phyloP scores from a whole-genome alignment of 768 basidiomycete genomes.

The Boletus reticuloceps region DNA sequence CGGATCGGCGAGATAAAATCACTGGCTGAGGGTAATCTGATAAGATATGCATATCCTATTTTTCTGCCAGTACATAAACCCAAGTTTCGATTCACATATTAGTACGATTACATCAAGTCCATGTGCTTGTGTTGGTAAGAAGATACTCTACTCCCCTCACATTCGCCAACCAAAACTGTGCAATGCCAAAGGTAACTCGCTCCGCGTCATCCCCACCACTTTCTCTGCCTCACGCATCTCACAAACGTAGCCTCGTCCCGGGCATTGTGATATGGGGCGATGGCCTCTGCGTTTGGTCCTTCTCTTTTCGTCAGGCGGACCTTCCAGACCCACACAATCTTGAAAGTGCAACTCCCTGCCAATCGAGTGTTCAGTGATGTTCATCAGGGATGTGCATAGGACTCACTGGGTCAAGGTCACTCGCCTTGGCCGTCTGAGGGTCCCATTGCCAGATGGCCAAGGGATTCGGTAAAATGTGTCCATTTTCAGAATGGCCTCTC shows the following conservation, averaged over 20 bases:
- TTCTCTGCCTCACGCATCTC: background rate
- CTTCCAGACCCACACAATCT: background rate
- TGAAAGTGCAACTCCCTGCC: background rate
- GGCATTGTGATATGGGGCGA: background rate
- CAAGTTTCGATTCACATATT: no score
- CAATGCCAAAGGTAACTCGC: background rate
- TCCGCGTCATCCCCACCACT: background rate
- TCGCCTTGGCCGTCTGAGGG: background rate
- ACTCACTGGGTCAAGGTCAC: background rate
- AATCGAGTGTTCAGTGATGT: background rate
- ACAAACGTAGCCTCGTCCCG: background rate
- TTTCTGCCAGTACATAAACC: no score
- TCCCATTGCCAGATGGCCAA: background rate
- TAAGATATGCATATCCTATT: no score
- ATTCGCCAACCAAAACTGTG: background rate
- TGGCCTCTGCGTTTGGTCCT: background rate
- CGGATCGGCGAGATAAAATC: no score
- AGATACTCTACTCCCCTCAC: no score
- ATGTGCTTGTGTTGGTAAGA: no score
- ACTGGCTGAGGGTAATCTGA: no score
- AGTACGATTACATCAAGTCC: no score
- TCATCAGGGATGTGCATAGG: no score
- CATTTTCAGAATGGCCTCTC: slow-evolving; percentile 13
- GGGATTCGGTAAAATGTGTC: slow-evolving; percentile 14
- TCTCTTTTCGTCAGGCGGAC: background rate